Evolutionary conservation across 306 rosid species (phyloP).

Genomic region (Oxytropis ochrocephala): DNA sequence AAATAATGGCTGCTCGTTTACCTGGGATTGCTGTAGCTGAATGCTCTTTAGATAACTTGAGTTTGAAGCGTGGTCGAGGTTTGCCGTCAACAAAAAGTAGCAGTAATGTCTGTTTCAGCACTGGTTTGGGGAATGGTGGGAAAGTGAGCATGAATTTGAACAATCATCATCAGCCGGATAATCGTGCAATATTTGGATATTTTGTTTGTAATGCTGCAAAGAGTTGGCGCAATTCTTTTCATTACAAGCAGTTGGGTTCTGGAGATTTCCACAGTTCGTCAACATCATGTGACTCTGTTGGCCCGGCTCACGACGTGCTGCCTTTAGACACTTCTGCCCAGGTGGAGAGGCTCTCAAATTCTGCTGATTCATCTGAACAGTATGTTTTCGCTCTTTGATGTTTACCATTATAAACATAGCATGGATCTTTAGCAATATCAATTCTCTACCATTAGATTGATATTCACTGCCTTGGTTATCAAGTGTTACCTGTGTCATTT

Average conservation of each 20-base stretch:
- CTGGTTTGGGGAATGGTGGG: conserved; percentile 32
- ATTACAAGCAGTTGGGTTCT: conserved; percentile 33
- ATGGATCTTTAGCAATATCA: not conserved
- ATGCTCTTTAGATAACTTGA: conserved; percentile 22
- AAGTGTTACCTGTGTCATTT: not conserved
- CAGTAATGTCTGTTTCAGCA: conserved; percentile 15
- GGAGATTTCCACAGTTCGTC: conserved; percentile 55
- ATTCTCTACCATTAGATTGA: not conserved
- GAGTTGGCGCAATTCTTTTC: conserved; percentile 35
- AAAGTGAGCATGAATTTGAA: conserved; percentile 66
- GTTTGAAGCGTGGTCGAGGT: conserved; percentile 23
- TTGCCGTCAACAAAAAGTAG: conserved; percentile 21
- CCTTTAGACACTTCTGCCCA: conserved; percentile 62
- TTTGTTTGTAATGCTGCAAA: conserved; percentile 51
- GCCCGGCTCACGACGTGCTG: conserved; percentile 66
- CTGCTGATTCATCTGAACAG: conserved; percentile 63
- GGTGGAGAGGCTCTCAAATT: conserved; percentile 52
- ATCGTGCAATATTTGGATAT: conserved; percentile 51
- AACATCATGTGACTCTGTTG: conserved; percentile 45
- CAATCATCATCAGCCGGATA: conserved; percentile 47
- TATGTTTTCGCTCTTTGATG: conserved; percentile 34
- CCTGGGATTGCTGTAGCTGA: conserved; percentile 44
- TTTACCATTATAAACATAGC: not conserved
- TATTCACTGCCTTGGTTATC: not conserved
- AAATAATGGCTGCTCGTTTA: conserved; percentile 55